These are phyloP conservation scores for Royoungia palumana DNA, from an alignment of 768 basidiomycete genomes.

Conservation along the genomic window DNA sequence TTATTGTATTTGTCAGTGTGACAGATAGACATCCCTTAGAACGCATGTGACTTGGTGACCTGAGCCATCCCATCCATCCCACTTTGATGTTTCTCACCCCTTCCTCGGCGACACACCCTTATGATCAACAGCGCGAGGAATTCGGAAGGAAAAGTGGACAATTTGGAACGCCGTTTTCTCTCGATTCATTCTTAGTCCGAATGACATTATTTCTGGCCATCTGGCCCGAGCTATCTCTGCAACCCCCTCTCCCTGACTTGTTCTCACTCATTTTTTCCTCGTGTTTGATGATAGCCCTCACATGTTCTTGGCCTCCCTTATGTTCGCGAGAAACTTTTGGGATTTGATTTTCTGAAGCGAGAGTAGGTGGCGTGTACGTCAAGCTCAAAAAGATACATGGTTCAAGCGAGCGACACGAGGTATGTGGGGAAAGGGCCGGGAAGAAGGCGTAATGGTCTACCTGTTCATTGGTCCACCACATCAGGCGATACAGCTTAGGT, in stretches of 20 bases:
- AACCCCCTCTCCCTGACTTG: background rate
- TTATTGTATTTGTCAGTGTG: conserved; percentile 69
- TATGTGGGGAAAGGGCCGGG: background rate
- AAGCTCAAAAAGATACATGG: background rate
- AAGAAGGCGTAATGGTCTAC: too few relatives aligned
- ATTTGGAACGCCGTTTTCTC: background rate
- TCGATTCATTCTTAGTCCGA: background rate
- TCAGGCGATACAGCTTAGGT: background rate
- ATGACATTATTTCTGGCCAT: conserved; percentile 1
- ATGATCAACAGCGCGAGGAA: background rate
- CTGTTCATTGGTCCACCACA: background rate
- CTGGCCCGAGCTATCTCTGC: background rate
- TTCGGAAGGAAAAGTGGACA: background rate
- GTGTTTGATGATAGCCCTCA: background rate
- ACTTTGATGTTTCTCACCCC: background rate
- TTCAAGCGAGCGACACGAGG: background rate
- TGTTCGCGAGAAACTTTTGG: conserved; percentile 14
- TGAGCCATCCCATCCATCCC: background rate
- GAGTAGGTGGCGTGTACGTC: background rate
- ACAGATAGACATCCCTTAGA: conserved; percentile 73
- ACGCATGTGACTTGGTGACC: conserved; percentile 44
- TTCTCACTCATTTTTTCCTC: background rate
- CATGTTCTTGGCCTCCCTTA: background rate
- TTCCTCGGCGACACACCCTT: background rate
- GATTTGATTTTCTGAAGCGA: conserved; percentile 20